Evolutionary conservation across 2,329 filamentous ascomycete species (phyloP).

Genomic region (Botrytis fabae): DNA sequence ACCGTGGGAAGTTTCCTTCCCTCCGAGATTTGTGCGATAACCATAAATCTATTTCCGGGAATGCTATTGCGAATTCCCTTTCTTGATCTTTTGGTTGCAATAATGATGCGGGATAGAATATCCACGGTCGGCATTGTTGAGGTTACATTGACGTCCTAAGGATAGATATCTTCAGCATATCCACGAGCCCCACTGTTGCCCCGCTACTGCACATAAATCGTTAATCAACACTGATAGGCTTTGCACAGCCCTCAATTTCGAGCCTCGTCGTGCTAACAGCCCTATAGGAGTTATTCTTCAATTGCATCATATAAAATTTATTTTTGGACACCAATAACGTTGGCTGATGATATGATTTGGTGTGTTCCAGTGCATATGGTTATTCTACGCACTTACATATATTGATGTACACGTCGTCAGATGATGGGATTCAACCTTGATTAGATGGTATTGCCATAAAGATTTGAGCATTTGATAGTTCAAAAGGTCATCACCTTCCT

Average conservation of each 20-base stretch:
- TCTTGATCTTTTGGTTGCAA: background rate
- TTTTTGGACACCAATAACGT: background rate
- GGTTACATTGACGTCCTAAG: background rate
- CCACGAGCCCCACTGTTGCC: background rate
- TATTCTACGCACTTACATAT: background rate
- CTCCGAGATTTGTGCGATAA: background rate
- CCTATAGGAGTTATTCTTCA: constrained; percentile 13
- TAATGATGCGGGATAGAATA: background rate
- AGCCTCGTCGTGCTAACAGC: constrained; percentile 1
- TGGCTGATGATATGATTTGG: background rate
- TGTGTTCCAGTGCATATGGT: background rate
- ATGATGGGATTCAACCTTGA: background rate
- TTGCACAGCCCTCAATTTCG: constrained; percentile 3
- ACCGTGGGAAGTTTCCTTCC: background rate
- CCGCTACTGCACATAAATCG: constrained; percentile 1
- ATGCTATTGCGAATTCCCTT: background rate
- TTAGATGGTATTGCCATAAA: background rate
- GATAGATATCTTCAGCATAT: background rate
- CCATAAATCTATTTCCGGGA: background rate
- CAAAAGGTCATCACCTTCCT: background rate
- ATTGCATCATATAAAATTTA: background rate
- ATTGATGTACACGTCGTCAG: background rate
- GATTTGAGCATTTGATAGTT: background rate
- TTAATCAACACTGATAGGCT: background rate
- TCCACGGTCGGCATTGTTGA: background rate